Conservation (phyloP, 1,139 yeast species). For the Yamadazyma oceani region DNA sequence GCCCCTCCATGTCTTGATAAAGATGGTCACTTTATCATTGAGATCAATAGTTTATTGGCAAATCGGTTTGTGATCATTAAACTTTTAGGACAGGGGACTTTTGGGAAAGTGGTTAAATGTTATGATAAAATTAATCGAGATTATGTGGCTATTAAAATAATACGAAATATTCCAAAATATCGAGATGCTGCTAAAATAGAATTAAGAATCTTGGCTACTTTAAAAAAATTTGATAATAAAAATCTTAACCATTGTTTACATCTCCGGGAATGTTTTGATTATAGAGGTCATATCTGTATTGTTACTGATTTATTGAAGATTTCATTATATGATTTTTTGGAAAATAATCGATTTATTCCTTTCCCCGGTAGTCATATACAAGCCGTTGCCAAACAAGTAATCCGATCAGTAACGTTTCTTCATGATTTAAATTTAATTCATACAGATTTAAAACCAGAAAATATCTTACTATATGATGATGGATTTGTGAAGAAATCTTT, state of each 20-base stretch:
- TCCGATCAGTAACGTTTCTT: conserved; percentile 81
- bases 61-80: conserved; percentile 65
- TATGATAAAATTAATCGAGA: conserved; percentile 56
- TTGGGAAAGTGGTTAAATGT: conserved; percentile 89
- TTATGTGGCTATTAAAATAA: conserved; percentile 88
- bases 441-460: conserved; percentile 95
- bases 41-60: conserved; percentile 59
- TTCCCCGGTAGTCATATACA: conserved; percentile 86
- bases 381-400: conserved; percentile 80
- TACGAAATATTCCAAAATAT: conserved; percentile 74
- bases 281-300: conserved; percentile 87
- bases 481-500: conserved; percentile 37
- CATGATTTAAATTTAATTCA: conserved; percentile 90
- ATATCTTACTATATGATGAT: conserved; percentile 73
- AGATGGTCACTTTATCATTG: conserved; percentile 81
- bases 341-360: conserved; percentile 68
- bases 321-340: conserved; percentile 87
- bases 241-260: conserved; percentile 75
- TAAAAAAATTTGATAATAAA: conserved; percentile 70
- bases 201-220: conserved; percentile 72
- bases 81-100: conserved; percentile 93
- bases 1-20: conserved; percentile 64
- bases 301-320: conserved; percentile 87
- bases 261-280: conserved; percentile 87
- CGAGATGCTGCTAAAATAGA: conserved; percentile 87